Conservation (phyloP, 176 grass and related monocot species). For the Chloris gayana region DNA sequence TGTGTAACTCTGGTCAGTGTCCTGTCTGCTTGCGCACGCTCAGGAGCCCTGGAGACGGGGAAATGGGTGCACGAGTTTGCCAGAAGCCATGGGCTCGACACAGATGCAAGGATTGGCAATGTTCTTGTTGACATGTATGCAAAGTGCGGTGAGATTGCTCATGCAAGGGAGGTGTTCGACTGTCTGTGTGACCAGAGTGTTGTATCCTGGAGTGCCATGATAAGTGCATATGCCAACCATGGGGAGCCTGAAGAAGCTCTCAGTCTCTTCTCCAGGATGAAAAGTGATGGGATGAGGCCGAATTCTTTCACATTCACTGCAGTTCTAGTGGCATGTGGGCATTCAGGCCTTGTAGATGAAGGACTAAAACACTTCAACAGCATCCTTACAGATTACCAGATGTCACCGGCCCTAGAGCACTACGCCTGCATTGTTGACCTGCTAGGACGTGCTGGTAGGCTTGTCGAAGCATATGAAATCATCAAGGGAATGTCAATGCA, state of each 20-base stretch:
- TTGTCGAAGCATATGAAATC: slow-evolving; percentile 69
- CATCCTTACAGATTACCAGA: slow-evolving; percentile 50
- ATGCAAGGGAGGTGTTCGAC: slow-evolving; percentile 64
- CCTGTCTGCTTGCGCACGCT: slow-evolving; percentile 60
- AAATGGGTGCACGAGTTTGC: slow-evolving; percentile 78
- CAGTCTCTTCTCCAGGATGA: slow-evolving; percentile 63
- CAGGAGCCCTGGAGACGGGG: slow-evolving; percentile 67
- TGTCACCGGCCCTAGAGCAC: slow-evolving; percentile 61
- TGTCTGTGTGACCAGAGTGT: slow-evolving; percentile 37
- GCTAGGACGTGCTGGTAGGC: slow-evolving; percentile 66
- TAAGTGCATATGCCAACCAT: slow-evolving; percentile 67
- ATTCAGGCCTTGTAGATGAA: slow-evolving; percentile 72
- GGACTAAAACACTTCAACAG: slow-evolving; percentile 71
- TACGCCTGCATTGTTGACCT: slow-evolving; percentile 78
- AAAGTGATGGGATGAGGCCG: slow-evolving; percentile 49
- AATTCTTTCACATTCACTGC: slow-evolving; percentile 80
- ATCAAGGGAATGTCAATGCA: slow-evolving; percentile 60
- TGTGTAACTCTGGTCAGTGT: slow-evolving; percentile 79
- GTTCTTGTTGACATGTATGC: slow-evolving; percentile 74
- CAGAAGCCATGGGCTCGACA: slow-evolving; percentile 48
- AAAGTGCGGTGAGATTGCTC: slow-evolving; percentile 59
- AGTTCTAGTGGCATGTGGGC: slow-evolving; percentile 62
- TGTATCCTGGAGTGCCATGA: slow-evolving; percentile 83
- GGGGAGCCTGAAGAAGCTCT: slow-evolving; percentile 67
- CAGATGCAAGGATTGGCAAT: slow-evolving; percentile 65